A percentile compares a stretch with the other conserved stretches of the same genome.
These are phyloP conservation scores for Ehretia macrophylla DNA, from an alignment of 257 asterid species.

Conservation along the genomic window DNA sequence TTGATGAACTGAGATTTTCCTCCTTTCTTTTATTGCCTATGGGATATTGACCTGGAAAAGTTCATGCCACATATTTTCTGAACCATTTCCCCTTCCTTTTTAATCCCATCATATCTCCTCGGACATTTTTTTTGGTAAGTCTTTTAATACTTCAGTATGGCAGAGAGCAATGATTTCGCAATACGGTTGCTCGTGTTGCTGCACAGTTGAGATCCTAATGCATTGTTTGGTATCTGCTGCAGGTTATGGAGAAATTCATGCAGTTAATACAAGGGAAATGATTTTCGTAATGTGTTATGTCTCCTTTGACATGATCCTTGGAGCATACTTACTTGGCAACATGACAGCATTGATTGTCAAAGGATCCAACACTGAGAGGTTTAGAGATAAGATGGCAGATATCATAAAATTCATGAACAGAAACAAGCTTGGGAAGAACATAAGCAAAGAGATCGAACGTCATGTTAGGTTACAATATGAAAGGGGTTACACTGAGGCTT, in stretches of 20 bases:
- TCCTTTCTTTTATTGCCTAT: too few species aligned
- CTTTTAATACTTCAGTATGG: too few species aligned
- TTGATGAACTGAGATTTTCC: too few species aligned
- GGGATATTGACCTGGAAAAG: too few species aligned
- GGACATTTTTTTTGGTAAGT: too few species aligned
- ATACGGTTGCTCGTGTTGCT: too few species aligned
- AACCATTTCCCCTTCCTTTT: too few species aligned
- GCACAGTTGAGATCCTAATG: too few species aligned
- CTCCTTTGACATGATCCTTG: conserved; percentile 75
- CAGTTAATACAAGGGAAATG: conserved; percentile 67
- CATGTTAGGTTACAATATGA: conserved; percentile 64
- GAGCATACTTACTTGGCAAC: conserved; percentile 76
- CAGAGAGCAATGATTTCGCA: too few species aligned
- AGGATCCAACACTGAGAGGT: conserved; percentile 72
- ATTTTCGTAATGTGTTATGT: conserved; percentile 69
- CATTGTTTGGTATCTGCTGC: conserved; percentile 9
- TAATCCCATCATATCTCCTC: too few species aligned
- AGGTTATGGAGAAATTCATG: conserved; percentile 80
- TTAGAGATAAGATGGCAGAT: conserved; percentile 63
- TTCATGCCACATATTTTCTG: too few species aligned
- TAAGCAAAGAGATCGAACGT: conserved; percentile 47
- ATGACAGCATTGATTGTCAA: conserved; percentile 77
- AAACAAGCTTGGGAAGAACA: conserved; percentile 52
- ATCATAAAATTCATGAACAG: conserved; percentile 49
- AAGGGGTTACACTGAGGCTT: conserved; percentile 37